Conservation (phyloP, 164 flowering plant species). For the Liquidambar formosana region DNA sequence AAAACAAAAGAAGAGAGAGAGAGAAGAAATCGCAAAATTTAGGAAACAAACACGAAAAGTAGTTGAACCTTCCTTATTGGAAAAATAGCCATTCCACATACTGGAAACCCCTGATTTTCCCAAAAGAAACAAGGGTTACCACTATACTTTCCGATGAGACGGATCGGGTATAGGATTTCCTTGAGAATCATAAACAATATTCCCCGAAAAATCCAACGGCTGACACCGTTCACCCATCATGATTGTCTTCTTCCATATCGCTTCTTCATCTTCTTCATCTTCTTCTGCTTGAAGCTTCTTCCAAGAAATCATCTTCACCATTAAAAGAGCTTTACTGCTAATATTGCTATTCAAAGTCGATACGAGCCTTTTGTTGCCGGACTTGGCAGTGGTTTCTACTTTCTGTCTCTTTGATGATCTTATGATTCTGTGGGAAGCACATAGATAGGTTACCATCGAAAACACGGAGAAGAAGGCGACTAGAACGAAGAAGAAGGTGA, state of each 20-base stretch:
- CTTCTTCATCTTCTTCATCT: constrained; percentile 21
- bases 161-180: constrained; percentile 41
- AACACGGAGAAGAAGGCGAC: constrained; percentile 11
- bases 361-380: constrained; percentile 14
- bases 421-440: constrained; percentile 18
- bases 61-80: too few species aligned
- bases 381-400: not conserved
- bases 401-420: not conserved
- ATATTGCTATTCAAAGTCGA: constrained; percentile 25
- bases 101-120: too few species aligned
- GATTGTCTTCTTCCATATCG: constrained; percentile 61
- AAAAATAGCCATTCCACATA: too few species aligned
- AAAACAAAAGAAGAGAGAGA: too few species aligned
- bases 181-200: constrained; percentile 44
- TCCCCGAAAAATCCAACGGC: constrained; percentile 61
- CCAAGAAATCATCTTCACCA: constrained; percentile 58
- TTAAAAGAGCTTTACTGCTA: constrained; percentile 38
- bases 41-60: too few species aligned
- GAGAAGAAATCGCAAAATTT: too few species aligned
- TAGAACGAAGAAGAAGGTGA: constrained; percentile 10
- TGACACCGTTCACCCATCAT: constrained; percentile 63
- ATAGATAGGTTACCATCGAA: constrained; percentile 22
- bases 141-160: too few species aligned
- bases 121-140: too few species aligned
- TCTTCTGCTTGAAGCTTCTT: constrained; percentile 25